Evolutionary conservation across 2,329 filamentous ascomycete genomes (phyloP).

Genomic region (Pleomassaria siparia): DNA sequence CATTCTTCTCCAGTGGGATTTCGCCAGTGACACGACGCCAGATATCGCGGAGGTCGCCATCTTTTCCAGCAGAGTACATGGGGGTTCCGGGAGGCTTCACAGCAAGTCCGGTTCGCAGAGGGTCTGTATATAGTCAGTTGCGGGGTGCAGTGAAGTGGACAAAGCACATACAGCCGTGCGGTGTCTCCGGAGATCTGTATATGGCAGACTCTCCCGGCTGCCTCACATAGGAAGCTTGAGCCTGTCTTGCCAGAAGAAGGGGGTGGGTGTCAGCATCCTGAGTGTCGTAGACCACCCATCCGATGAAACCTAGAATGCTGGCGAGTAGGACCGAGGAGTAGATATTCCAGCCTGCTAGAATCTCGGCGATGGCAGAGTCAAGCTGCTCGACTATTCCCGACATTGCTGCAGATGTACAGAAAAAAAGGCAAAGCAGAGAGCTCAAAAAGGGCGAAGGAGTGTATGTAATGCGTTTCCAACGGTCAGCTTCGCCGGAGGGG

Average conservation of each 20-base stretch:
- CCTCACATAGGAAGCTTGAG: constrained; percentile 74
- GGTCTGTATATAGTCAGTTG: constrained; percentile 31
- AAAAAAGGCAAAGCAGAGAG: constrained; percentile 1
- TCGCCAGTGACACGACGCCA: constrained; percentile 76
- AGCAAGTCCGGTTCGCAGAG: constrained; percentile 52
- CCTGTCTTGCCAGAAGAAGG: constrained; percentile 83
- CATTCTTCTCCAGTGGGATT: constrained; percentile 62
- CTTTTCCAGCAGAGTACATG: constrained; percentile 79
- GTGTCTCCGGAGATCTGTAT: constrained; percentile 80
- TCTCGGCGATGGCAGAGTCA: constrained; percentile 68
- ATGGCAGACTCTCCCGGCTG: constrained; percentile 82
- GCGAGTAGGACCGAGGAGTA: constrained; percentile 74
- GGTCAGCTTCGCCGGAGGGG: neutral
- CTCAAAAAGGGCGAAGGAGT: neutral
- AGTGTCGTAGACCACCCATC: constrained; percentile 69
- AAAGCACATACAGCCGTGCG: constrained; percentile 65
- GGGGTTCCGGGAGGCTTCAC: constrained; percentile 79
- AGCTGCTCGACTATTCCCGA: constrained; percentile 61
- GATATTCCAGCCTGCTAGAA: constrained; percentile 79
- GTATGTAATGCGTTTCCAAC: neutral
- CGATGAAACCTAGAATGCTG: constrained; percentile 65
- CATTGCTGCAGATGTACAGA: constrained; percentile 33
- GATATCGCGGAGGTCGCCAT: constrained; percentile 88
- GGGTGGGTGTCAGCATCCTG: constrained; percentile 90
- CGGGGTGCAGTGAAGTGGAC: neutral